These are phyloP conservation scores for Solanum rostratum DNA, from an alignment of 257 asterid species.

Conservation along the genomic window DNA sequence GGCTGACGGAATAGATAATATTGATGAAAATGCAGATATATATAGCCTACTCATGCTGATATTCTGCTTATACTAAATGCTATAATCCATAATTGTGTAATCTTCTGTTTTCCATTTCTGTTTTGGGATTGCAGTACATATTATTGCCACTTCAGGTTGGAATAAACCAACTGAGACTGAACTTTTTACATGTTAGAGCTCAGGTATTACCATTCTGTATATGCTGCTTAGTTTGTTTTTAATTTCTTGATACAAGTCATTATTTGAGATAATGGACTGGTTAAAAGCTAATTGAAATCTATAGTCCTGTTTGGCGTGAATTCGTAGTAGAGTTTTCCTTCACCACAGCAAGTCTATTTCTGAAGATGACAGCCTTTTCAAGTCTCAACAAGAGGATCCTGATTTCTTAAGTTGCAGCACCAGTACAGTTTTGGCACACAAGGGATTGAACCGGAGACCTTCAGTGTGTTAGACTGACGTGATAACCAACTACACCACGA, in stretches of 20 bases:
- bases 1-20: background rate
- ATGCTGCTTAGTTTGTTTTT: background rate
- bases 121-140: background rate
- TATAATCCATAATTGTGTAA: background rate
- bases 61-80: background rate
- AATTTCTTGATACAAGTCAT: too few relatives aligned
- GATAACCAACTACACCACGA: constrained; percentile 87
- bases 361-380: background rate
- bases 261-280: too few relatives aligned
- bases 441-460: too few relatives aligned
- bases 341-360: background rate
- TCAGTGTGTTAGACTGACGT: constrained; percentile 56
- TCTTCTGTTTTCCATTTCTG: background rate
- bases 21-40: background rate
- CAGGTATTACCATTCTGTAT: background rate
- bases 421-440: too few relatives aligned
- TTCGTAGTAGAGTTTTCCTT: background rate
- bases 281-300: background rate
- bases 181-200: too few relatives aligned
- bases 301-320: background rate
- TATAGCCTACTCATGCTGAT: background rate
- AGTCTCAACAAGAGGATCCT: background rate
- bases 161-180: background rate
- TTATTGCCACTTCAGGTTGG: background rate
- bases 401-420: background rate